Conservation (phyloP, 352 stramenopile genomes). For the Peronospora farinosa region DNA sequence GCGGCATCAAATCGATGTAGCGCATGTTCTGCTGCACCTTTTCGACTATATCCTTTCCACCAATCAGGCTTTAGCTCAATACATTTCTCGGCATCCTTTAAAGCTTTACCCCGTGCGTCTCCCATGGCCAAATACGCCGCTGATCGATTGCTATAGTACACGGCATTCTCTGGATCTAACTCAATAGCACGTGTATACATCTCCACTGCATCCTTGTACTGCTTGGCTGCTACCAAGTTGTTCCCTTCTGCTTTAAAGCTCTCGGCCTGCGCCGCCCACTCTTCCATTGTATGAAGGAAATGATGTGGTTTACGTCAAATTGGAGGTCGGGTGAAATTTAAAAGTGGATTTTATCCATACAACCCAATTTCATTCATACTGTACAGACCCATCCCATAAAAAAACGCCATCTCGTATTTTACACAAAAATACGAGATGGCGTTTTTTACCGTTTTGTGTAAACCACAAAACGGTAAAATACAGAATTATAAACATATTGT, state of each 20-base stretch:
- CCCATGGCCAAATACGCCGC: slow-evolving; percentile 74
- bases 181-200: slow-evolving; percentile 83
- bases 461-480: too few species aligned
- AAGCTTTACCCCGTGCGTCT: slow-evolving; percentile 71
- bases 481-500: too few species aligned
- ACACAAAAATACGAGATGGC: too few species aligned
- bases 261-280: slow-evolving; percentile 68
- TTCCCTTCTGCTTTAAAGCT: slow-evolving; percentile 85
- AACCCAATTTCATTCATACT: too few species aligned
- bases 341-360: too few species aligned
- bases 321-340: too few species aligned
- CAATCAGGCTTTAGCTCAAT: slow-evolving; percentile 73
- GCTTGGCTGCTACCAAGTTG: slow-evolving; percentile 47
- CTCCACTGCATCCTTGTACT: slow-evolving; percentile 61
- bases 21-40: slow-evolving; percentile 73
- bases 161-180: slow-evolving; percentile 76
- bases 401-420: too few species aligned
- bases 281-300: slow-evolving; percentile 5
- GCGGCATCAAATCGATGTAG: slow-evolving; percentile 69
- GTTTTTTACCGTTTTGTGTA: too few species aligned
- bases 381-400: too few species aligned
- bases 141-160: slow-evolving; percentile 85
- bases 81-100: slow-evolving; percentile 71
- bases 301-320: too few species aligned
- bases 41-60: slow-evolving; percentile 85